A percentile compares a stretch with the other conserved stretches of the same genome.
Evolutionary conservation across 169 alveolate genomes (phyloP).

Genomic region (Plasmodium gaboni): DNA sequence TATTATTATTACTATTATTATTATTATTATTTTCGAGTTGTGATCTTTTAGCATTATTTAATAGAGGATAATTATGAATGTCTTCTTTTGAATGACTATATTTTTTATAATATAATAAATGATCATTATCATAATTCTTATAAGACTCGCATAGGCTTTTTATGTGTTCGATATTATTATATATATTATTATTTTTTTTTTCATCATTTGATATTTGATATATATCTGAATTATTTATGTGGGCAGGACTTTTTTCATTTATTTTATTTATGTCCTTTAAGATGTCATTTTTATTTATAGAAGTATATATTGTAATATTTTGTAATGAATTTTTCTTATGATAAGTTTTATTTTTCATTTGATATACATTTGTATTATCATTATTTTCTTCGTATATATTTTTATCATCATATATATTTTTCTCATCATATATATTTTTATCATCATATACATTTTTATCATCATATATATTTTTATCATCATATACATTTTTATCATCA

Average conservation of each 20-base stretch:
- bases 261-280: not conserved
- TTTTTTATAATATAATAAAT: slow-evolving; percentile 5
- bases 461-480: too few relatives aligned
- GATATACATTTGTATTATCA: not conserved
- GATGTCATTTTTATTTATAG: not conserved
- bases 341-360: too few relatives aligned
- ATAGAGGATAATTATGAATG: not conserved
- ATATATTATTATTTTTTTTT: not conserved
- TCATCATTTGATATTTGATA: not conserved
- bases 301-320: too few relatives aligned
- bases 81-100: slow-evolving; percentile 4
- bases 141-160: slow-evolving; percentile 43
- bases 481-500: not conserved
- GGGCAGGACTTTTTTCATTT: not conserved
- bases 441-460: not conserved
- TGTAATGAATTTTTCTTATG: too few relatives aligned
- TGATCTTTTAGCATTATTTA: not conserved
- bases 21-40: slow-evolving; percentile 4
- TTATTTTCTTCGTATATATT: not conserved
- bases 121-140: slow-evolving; percentile 46
- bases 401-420: not conserved
- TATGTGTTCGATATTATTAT: slow-evolving; percentile 32
- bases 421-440: not conserved
- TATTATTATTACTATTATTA: not conserved
- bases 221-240: not conserved